Base-by-base conservation (phyloP, 495 filamentous ascomycete genomes). In the Daldinia decipiens region DNA sequence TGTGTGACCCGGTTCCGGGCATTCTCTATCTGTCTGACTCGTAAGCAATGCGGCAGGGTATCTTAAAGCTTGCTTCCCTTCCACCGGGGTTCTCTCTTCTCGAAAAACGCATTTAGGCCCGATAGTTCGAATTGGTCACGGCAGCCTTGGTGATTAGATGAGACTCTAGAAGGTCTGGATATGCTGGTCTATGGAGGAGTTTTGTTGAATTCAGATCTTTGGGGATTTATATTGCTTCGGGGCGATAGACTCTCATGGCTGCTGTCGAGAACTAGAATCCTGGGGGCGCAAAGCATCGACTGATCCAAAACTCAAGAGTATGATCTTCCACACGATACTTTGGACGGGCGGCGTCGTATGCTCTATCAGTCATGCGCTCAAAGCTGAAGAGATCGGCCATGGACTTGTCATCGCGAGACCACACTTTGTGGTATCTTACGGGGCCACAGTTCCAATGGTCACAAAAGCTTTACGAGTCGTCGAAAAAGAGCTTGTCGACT, bases 81-180 rank as follows among this genome's bases (percentile, higher is more conserved):
- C 80, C 80, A 82, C 43, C 55, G 56, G 4, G 80, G 80, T 53
- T 74, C 62, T 39, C 79, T 76, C 71, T 82, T 82, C 63, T 82
- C 79, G 4, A 65, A 57, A 56, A 82, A 82, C 7, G 80, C 80
- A 56, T 70, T 70, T 27, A 81, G 47, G 1, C 80, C 92, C 91
- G 26, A 92, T 77, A 1, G 83, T 87, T n/a, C 87, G 79, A n/a
- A 89, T 80, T n/a, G 95, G 74, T 51, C 93, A 85, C 7, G 92
- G 91, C 47, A 96, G 78, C 79, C 58, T 76, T 80, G n/a, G 76
- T 70, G 32, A 80, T 80, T 6, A 80, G 61, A 62, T 79, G 78
- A 12, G 77, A 79, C 29, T 74, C 74, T 1, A 73, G 74, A 7
- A 80, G 68, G 24, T 70, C 40, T 36, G 73, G 73, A 19, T 68